A percentile compares a stretch with the other conserved stretches of the same genome.
Evolutionary conservation across 1,139 yeast species (phyloP).

Genomic region (Magnusiomyces suaveolens): DNA sequence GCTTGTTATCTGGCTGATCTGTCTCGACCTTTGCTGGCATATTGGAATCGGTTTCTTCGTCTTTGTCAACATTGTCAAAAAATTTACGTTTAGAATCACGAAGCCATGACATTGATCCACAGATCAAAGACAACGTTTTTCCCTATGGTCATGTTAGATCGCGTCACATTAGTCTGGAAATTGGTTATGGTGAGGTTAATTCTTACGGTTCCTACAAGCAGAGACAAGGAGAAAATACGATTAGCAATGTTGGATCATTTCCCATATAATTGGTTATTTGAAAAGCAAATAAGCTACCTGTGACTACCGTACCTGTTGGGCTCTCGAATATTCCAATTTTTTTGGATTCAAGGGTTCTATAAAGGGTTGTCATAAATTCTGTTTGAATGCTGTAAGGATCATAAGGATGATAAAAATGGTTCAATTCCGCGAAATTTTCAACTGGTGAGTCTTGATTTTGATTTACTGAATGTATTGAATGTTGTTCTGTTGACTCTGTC

Average conservation of each 20-base stretch:
- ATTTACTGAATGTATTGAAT: too few species aligned
- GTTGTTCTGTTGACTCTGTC: too few species aligned
- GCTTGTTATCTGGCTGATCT: neutral
- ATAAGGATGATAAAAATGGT: conserved; percentile 61
- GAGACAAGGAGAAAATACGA: neutral
- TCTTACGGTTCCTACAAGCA: conserved; percentile 18
- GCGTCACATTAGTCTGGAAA: too few species aligned
- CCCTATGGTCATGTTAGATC: conserved; percentile 35
- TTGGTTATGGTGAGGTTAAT: neutral
- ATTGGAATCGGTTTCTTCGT: conserved; percentile 37
- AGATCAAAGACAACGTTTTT: conserved; percentile 76
- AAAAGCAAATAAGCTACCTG: neutral
- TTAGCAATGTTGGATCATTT: neutral
- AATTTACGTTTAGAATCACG: conserved; percentile 44
- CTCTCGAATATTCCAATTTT: conserved; percentile 82
- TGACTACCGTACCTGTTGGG: conserved; percentile 67
- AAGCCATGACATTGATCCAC: conserved; percentile 82
- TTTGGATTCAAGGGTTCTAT: conserved; percentile 49
- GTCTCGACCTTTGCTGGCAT: neutral
- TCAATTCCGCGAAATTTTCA: neutral
- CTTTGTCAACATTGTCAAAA: conserved; percentile 19
- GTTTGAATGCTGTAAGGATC: conserved; percentile 70
- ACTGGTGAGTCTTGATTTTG: too few species aligned
- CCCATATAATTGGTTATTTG: too few species aligned
- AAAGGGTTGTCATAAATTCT: conserved; percentile 66